Conservation (phyloP, 805 yeast genomes). For the Saccharomyces cerevisiae region DNA sequence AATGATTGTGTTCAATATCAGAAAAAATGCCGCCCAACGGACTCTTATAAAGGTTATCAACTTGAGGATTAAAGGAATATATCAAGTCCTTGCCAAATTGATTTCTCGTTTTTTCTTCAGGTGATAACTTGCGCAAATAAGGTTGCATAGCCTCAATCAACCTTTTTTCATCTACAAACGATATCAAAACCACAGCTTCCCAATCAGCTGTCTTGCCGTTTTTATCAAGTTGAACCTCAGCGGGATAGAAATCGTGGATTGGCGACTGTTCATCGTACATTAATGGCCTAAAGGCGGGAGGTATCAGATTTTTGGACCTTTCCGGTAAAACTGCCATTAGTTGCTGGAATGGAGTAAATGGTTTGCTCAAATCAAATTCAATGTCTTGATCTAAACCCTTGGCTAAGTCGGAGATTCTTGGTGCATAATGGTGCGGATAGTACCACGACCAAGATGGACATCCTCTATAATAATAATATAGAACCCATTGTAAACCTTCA, state of each 20-base stretch:
- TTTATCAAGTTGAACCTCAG: conserved; percentile 76
- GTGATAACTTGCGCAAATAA: conserved; percentile 47
- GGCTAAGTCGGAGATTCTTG: conserved; percentile 81
- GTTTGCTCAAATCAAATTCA: conserved; percentile 59
- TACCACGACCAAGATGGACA: conserved; percentile 96
- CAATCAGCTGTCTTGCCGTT: conserved; percentile 94
- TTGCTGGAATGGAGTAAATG: conserved; percentile 91
- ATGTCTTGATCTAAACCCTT: conserved; percentile 61
- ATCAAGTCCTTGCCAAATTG: conserved; percentile 60
- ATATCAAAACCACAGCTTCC: conserved; percentile 93
- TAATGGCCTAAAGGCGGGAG: conserved; percentile 63
- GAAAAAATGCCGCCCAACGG: conserved; percentile 71
- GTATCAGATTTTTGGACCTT: conserved; percentile 74
- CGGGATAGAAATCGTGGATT: conserved; percentile 83
- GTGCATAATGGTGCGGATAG: conserved; percentile 83
- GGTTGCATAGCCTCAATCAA: conserved; percentile 68
- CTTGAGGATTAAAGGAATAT: conserved; percentile 71
- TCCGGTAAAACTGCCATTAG: conserved; percentile 96
- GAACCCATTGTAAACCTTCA: conserved; percentile 96
- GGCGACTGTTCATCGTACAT: conserved; percentile 86
- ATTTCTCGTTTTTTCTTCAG: conserved; percentile 70
- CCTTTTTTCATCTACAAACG: conserved; percentile 81
- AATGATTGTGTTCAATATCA: conserved; percentile 72
- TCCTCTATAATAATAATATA: conserved; percentile 83
- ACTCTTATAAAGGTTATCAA: conserved; percentile 55